Base-by-base conservation (phyloP, 2,329 filamentous ascomycete genomes). In the Monilinia laxa region DNA sequence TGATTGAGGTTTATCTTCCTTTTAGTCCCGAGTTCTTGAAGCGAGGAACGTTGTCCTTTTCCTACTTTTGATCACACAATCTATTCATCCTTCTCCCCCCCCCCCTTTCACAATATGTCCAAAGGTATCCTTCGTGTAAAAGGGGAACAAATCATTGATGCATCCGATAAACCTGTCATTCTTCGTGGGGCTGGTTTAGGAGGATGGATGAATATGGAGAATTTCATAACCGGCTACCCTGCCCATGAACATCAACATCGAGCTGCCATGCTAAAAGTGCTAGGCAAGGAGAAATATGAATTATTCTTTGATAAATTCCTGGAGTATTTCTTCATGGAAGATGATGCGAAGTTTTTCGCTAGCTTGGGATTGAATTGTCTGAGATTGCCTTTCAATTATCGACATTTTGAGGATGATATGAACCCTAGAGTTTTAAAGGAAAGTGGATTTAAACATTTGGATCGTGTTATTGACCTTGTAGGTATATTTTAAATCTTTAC, bases 211-310 rank as follows among this genome's bases (percentile, higher is more conserved):
- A 80, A 80, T 66, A 85, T 85, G 82, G 84, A 86, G 74, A 87
- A 87, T 74, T 87, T 87, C 78, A 87, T 88, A 70, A 86, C 83
- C 1, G 86, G 86, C n/a, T 88, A 82, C 67, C 79, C 84, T 14
- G 86, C 84, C 23, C 83, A 85, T 62, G 86, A 88, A 72, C 79
- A 79, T 28, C 80, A 87, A 68, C 83, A 85, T 68, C 82, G 85
- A 11, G 80, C 80, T 2, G 81, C 83, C 1, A 81, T 87, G 76
- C 77, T 81, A 0, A 78, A 81, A 65, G 82, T 84, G 0, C 77
- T 87, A 0, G 85, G 85, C 0, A 72, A 80, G 57, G 81, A 87
- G 59, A 86, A 85, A 71, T 82, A 83, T 59, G 79, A 85, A 6
- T 87, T 82, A 77, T 87, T 87, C 76, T 87, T 87, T 70, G 83